phyloP scores from a whole-genome alignment of 768 basidiomycete genomes.

The Pisolithus microcarpus region DNA sequence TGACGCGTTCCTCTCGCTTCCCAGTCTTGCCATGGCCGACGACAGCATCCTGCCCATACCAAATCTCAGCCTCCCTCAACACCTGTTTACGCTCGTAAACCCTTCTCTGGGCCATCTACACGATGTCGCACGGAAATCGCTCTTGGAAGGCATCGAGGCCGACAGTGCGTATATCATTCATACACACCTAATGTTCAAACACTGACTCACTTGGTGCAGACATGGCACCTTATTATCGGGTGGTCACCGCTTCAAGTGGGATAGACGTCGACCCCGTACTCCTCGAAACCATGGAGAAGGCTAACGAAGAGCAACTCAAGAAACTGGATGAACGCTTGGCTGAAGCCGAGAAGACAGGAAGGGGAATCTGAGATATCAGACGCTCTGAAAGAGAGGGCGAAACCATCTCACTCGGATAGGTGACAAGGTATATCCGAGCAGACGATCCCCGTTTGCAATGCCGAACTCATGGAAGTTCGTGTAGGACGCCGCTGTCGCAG shows the following conservation, averaged over 20 bases:
- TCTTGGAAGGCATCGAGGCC: conserved; percentile 68
- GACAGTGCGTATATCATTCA: conserved; percentile 52
- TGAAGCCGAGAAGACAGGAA: conserved; percentile 83
- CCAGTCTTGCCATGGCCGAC: conserved; percentile 57
- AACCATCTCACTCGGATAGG: conserved; percentile 85
- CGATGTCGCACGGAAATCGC: conserved; percentile 51
- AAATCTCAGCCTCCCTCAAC: conserved; percentile 75
- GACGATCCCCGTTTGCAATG: conserved; percentile 17
- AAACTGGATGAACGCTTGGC: conserved; percentile 70
- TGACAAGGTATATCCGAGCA: conserved; percentile 33
- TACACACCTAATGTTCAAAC: neutral
- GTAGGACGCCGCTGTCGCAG: conserved; percentile 76
- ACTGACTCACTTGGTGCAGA: conserved; percentile 37
- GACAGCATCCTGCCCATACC: conserved; percentile 81
- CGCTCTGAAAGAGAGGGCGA: conserved; percentile 74
- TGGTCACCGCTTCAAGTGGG: conserved; percentile 38
- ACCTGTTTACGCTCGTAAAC: conserved; percentile 66
- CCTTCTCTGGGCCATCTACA: conserved; percentile 57
- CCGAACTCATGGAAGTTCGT: conserved; percentile 11
- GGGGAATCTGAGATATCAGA: conserved; percentile 94
- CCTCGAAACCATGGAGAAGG: conserved; percentile 34
- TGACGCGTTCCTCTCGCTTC: neutral
- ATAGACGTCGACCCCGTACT: conserved; percentile 25
- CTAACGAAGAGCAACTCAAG: conserved; percentile 66
- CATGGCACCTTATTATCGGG: conserved; percentile 75